These are phyloP conservation scores for Laguncularia racemosa DNA, from an alignment of 345 rosid genomes.

Conservation along the genomic window DNA sequence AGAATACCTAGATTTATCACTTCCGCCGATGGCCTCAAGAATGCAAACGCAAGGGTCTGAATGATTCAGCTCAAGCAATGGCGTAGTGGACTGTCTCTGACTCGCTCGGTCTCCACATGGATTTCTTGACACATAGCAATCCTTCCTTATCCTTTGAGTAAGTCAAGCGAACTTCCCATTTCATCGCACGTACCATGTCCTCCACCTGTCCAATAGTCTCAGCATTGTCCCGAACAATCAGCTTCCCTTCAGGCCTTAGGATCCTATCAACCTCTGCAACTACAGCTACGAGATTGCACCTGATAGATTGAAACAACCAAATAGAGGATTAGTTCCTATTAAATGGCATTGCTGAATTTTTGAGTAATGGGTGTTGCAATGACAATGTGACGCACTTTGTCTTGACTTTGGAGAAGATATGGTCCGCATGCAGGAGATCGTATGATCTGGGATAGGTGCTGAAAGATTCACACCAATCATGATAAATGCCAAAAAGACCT, in stretches of 20 bases:
- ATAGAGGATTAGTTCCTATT: no score
- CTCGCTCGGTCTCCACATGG: constrained; percentile 76
- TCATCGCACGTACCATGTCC: constrained; percentile 48
- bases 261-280: constrained; percentile 85
- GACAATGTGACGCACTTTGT: constrained; percentile 38
- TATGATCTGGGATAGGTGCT: constrained; percentile 95
- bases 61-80: constrained; percentile 25
- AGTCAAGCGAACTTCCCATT: constrained; percentile 80
- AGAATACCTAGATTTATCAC: constrained; percentile 1
- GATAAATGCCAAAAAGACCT: constrained; percentile 90
- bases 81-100: constrained; percentile 54
- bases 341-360: no score
- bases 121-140: constrained; percentile 73
- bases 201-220: constrained; percentile 58
- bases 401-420: constrained; percentile 79
- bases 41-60: neutral
- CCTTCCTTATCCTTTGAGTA: constrained; percentile 77
- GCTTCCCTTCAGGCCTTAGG: constrained; percentile 80
- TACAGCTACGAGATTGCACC: constrained; percentile 67
- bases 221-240: constrained; percentile 64
- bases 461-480: constrained; percentile 97
- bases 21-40: constrained; percentile 5
- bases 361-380: neutral
- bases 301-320: constrained; percentile 8
- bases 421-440: constrained; percentile 96